Evolutionary conservation across 2,329 filamentous ascomycete genomes (phyloP), one percentile per base, ranked within the genome.

Genomic region (Podosphaera xanthii): DNA sequence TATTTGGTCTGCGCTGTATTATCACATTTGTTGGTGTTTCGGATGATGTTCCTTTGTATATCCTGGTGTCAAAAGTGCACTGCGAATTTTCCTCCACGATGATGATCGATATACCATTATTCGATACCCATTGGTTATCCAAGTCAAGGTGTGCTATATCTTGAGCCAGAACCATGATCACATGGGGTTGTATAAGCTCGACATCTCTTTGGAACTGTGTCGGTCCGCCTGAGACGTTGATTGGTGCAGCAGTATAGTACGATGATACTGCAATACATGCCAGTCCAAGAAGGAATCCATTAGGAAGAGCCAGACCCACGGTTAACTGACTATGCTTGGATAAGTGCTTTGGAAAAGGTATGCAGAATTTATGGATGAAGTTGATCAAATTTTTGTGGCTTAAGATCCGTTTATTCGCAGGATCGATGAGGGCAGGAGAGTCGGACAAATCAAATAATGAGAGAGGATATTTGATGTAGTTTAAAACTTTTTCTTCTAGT

Each of bases 141-240:
- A 78, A 65, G 1, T 69, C 68, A 2, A 77, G 69, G 59, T 69
- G 70, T 22, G 69, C 62, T 9, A 72, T 69, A 58, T 76, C 73
- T 1, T 70, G 65, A 0, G 64, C 62, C 1, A 73, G 72, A 0
- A 73, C 76, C 3, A 80, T 64, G 31, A 80, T 72, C 54, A 72
- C 70, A 58, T 71, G 69, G 1, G 76, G 74, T 33, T 71, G 69
- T 5, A 74, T 71, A 58, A 77, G 75, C 10, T 72, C 63, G 1
- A 79, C 71, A 65, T 80, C 77, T 4, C 72, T 70, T 31, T 72
- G 71, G 61, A 79, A 75, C 63, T 80, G 77, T 50, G 75, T 74
- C 1, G 70, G 66, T 2, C 75, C 75, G 8, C 72, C 74, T 1
- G 72, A 71, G 5, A 75, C 71, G 56, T 76, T 76, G 62, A 80